Base-by-base conservation (phyloP, 495 filamentous ascomycete genomes). In the Penicillium desertorum region DNA sequence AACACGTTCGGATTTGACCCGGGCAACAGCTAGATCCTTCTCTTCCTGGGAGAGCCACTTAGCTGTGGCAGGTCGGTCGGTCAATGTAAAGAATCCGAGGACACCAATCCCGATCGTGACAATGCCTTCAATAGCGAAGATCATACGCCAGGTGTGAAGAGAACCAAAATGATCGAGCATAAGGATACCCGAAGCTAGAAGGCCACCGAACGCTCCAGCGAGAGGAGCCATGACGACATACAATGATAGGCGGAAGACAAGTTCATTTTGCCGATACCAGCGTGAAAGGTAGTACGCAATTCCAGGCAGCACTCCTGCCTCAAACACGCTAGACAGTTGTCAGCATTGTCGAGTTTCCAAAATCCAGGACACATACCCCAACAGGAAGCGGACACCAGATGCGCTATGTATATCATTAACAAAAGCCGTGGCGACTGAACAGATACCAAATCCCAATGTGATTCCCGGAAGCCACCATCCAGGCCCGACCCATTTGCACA, bases 101-200 rank as follows among this genome's bases (percentile, higher is more conserved):
- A 85, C 44, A 1, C 81, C 83, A 2, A 88, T 71, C 3, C 83
- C 51, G 54, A 89, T 76, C 0, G 82, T 86, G 32, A 90, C 86
- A 8, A 91, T 71, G 1, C 89, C 89, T 65, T 93, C 89, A 23
- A 90, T 85, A 10, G 89, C 77, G 66, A 92, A 92, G 22, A 93
- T 77, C 32, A 91, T 79, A 12, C 87, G 76, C 89, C 89, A 92
- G 23, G 78, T 84, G 29, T 65, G 64, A 1, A 81, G 63, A 49
- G 68, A 57, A 8, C 78, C 78, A 43, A 80, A 76, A 57, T 74
- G 61, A 44, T 73, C 64, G 0, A 82, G 66, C 0, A 66, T 76
- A 5, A 81, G 64, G 37, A 82, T 80, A 2, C 68, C 86, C 5
- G 83, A 87, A 7, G 87, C 87, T 2, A 89, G 66, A 30, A 90